Base-by-base conservation (phyloP, 768 basidiomycete species). In the Amanita molliuscula region DNA sequence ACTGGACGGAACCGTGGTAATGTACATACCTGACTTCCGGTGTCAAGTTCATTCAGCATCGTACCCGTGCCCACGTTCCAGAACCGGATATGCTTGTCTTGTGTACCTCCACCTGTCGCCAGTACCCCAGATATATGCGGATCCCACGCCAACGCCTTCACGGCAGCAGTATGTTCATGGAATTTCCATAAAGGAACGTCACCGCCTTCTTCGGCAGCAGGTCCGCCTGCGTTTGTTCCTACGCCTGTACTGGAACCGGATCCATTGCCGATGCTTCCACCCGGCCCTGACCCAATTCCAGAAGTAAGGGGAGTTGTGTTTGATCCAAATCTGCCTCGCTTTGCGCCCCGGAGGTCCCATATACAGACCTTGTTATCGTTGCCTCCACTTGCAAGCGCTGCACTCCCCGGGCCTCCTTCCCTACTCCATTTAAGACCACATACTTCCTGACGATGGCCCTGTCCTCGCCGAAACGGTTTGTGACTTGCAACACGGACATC, bases 281-380 rank as follows among this genome's bases (percentile, higher is more conserved):
- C 56, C 3, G 59, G 58, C 16, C 48, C 48, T 5, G 48, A 48
- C n/a, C 48, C 48, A 11, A 48, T 25, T 13, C 48, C 48, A 37
- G 47, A 48, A 10, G 26, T 48, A 21, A 48, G 47, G 28, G 47
- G 29, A 15, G 37, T 42, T 4, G 38, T n/a, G 41, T 50, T 34
- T 38, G 55, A 44, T 55, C 63, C 54, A 35, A 60, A 56, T 21
- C 65, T 65, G 21, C 68, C 65, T 42, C 79, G 65, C 56, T 72
- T 71, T 5, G 78, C 77, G 7, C 84, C 87, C 50, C 88, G 75
- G 48, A 91, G 68, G 61, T 97, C 93, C 90, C 94, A 99, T 47
- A 99, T 92, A 58, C 90, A 92, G 15, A 99, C 88, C 69, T 97
- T 97, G 68, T 99, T 99, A 67, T 99, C 95, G 62, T 99, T 99